Evolutionary conservation across 495 filamentous ascomycete genomes (phyloP).

Genomic region (Talaromyces wortmannii): DNA sequence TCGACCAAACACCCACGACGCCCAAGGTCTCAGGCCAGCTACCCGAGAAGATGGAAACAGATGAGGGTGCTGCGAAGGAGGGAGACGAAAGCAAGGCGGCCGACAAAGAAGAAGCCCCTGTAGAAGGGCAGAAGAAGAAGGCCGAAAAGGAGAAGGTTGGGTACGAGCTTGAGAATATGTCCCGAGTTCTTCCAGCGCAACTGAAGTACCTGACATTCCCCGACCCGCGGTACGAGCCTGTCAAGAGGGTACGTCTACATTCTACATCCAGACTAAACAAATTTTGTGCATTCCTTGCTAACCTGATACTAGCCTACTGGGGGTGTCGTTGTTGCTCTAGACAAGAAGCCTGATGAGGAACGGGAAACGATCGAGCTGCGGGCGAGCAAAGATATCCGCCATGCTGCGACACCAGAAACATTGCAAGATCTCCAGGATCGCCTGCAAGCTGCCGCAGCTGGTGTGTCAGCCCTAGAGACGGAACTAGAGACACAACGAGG

Average conservation of each 20-base stretch:
- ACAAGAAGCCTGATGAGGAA: constrained; percentile 71
- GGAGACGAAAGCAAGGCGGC: constrained; percentile 58
- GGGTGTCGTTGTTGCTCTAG: constrained; percentile 84
- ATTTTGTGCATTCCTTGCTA: constrained; percentile 23
- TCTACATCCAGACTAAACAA: constrained; percentile 4
- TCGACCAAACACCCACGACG: constrained; percentile 70
- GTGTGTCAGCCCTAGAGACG: constrained; percentile 23
- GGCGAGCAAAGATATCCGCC: constrained; percentile 70
- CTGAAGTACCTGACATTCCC: constrained; percentile 90
- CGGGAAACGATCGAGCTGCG: constrained; percentile 81
- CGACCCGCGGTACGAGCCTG: constrained; percentile 81
- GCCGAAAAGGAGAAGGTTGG: constrained; percentile 94
- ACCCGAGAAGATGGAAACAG: constrained; percentile 84
- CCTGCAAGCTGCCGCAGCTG: constrained; percentile 27
- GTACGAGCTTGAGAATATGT: constrained; percentile 96
- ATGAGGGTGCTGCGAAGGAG: constrained; percentile 57
- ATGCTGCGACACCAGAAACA: constrained; percentile 37
- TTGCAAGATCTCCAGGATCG: constrained; percentile 31
- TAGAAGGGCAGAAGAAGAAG: constrained; percentile 65
- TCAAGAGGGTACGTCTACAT: constrained; percentile 71
- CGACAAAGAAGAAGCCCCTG: constrained; percentile 48
- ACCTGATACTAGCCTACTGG: constrained; percentile 70
- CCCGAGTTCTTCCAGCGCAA: constrained; percentile 84
- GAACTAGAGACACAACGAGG: constrained; percentile 18
- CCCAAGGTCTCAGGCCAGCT: constrained; percentile 61